phyloP scores from a whole-genome alignment of 352 stramenopile genomes.

The Globisporangium rhizosaccharum region DNA sequence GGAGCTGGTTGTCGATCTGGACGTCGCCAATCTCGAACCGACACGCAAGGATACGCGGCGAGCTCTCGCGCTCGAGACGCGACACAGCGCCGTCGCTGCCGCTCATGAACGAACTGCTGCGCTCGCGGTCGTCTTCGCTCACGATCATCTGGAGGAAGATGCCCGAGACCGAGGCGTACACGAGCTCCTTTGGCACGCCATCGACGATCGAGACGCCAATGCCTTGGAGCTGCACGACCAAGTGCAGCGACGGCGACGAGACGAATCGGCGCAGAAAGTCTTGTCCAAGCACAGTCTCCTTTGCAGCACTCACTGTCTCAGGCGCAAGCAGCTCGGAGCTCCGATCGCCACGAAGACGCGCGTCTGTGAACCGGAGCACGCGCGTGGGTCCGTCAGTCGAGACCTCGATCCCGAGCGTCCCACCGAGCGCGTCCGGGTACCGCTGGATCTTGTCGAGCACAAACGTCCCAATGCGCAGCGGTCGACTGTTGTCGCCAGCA shows the following conservation, averaged over 20 bases:
- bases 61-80: slow-evolving; percentile 50
- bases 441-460: slow-evolving; percentile 74
- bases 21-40: slow-evolving; percentile 72
- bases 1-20: slow-evolving; percentile 87
- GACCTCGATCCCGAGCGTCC: slow-evolving; percentile 77
- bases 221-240: slow-evolving; percentile 54
- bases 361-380: slow-evolving; percentile 84
- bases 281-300: slow-evolving; percentile 3
- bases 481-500: slow-evolving; percentile 81
- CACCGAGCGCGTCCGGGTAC: slow-evolving; percentile 69
- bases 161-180: slow-evolving; percentile 71
- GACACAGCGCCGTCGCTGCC: slow-evolving; percentile 36
- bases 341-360: slow-evolving; percentile 50
- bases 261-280: slow-evolving; percentile 50
- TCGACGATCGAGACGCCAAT: slow-evolving; percentile 79
- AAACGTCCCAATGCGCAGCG: slow-evolving; percentile 80
- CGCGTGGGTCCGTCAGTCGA: slow-evolving; percentile 81
- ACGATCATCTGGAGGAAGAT: slow-evolving; percentile 59
- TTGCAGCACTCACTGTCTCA: not conserved
- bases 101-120: slow-evolving; percentile 34
- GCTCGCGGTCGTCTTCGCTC: slow-evolving; percentile 35
- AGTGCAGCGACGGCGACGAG: slow-evolving; percentile 39
- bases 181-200: slow-evolving; percentile 59
- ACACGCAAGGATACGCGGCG: slow-evolving; percentile 48
- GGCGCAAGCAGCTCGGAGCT: slow-evolving; percentile 15